Base-by-base conservation (phyloP, 2,329 filamentous ascomycete genomes). In the Emericellopsis cladophorae region DNA sequence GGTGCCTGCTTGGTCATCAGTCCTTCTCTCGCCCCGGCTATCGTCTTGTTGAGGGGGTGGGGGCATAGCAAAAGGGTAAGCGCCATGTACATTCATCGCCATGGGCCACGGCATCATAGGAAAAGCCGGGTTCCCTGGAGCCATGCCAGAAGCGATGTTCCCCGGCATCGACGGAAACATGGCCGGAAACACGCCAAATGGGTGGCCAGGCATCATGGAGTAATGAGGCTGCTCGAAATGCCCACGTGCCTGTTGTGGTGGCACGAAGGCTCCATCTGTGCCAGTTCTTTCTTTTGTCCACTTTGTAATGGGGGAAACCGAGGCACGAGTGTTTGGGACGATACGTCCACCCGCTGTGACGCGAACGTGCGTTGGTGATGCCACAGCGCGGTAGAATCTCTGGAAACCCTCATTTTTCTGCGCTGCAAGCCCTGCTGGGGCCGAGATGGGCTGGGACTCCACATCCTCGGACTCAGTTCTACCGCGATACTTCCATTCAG, bases 291-390 rank as follows among this genome's bases (percentile, higher is more conserved):
- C 70, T 43, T 62, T 70, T 41, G 58, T 48, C 55, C 64, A 66
- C 53, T 76, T 77, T 6, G 64, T 51, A 4, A 68, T 68, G 3
- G 72, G 72, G 8, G 74, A 77, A 5, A 62, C 60, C 3, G 68
- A 61, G 11, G 62, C 67, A 35, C 76, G 67, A 29, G 68, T 79
- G 50, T 81, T 81, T 38, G 76, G 77, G 1, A 82, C 78, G 49
- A 82, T 81, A 31, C 76, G 68, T 34, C 78, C 78, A 43, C 78
- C 76, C 44, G 78, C 78, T 16, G 78, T 82, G 39, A 82, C 78
- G 14, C 78, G 72, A 46, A 81, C 70, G 54, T 81, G 76, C 12
- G 75, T 78, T 7, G 78, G 78, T 29, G 78, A 82, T 5, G 75
- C 68, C n/a, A 81, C 78, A 10, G 77, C 76, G 52, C 78, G 76